phyloP scores from a whole-genome alignment of 75 land plant species.

The Pinus albicaulis region DNA sequence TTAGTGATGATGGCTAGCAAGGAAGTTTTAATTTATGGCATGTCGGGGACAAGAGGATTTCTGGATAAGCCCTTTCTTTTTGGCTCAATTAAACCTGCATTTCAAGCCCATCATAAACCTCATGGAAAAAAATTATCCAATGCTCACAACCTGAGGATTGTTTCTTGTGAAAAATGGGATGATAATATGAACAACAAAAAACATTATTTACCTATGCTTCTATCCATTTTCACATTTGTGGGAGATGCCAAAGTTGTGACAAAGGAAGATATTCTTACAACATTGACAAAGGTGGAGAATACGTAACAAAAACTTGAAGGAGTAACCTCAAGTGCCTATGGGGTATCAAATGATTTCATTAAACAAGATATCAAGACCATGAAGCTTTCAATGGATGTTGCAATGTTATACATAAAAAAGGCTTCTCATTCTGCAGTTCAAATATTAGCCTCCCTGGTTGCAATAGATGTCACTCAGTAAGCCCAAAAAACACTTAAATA shows the following conservation, averaged over 20 bases:
- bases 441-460: slow-evolving; percentile 61
- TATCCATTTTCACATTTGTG: background rate
- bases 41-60: background rate
- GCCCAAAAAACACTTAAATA: slow-evolving; percentile 69
- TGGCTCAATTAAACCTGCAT: too few relatives aligned
- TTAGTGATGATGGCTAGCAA: slow-evolving; percentile 1
- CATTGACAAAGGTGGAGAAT: slow-evolving; percentile 56
- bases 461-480: slow-evolving; percentile 66
- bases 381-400: slow-evolving; percentile 78
- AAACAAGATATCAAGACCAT: slow-evolving; percentile 39
- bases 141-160: background rate
- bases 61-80: too few relatives aligned
- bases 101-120: too few relatives aligned
- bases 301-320: slow-evolving; percentile 50
- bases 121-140: background rate
- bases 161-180: too few relatives aligned
- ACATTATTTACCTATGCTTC: background rate
- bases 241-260: slow-evolving; percentile 1
- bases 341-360: slow-evolving; percentile 27
- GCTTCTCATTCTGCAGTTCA: slow-evolving; percentile 67
- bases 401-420: slow-evolving; percentile 57
- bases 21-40: background rate
- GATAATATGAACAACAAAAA: background rate
- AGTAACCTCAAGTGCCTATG: slow-evolving; percentile 50
- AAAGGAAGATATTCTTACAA: slow-evolving; percentile 4